Evolutionary conservation across 495 filamentous ascomycete species (phyloP), one percentile per base, ranked within the genome.

Genomic region (Penicillium odoratum): DNA sequence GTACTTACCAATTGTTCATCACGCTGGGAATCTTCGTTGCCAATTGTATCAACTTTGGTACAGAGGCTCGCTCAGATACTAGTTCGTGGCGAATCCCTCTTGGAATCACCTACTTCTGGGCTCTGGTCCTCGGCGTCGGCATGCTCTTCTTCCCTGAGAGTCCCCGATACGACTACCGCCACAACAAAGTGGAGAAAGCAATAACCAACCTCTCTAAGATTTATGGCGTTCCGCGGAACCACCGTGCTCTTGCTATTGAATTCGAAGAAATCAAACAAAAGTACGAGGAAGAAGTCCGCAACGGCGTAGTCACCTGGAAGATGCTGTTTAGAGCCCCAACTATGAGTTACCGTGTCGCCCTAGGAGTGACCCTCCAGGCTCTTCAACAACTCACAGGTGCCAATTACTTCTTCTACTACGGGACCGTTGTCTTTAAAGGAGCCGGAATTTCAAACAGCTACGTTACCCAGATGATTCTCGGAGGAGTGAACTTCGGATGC

Each of bases 11-110:
- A 72, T 78, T 94, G 3, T 92, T 94, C 75, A 89, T 96, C 72
- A 93, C 91, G 0, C 74, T 92, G 40, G 91, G 91, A 31, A 94
- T 93, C 64, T 90, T 91, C 69, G 77, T 85, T 5, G 87, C 89
- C 49, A 83, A 91, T 64, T 86, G 87, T 72, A 84, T 93, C 74
- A 91, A 94, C 64, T 93, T 79, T 59, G 90, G 89, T 30, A 92
- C 90, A 5, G 78, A 85, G 52, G 61, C 59, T 5, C 57, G 57
- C 6, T 28, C 45, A 0, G 55, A 65, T 48, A 75, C 81, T 21
- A 77, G 73, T 9, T 85, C 86, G 21, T 94, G 91, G 88, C 78
- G 88, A 29, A 89, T 96, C 47, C 83, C 90, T n/a, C 89, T 88
- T 77, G 91, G 88, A 8, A 71, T 94, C 33, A 85, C 87, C 3